phyloP scores from a whole-genome alignment of 2,329 filamentous ascomycete species.

The Paraphoma chrysanthemicola region DNA sequence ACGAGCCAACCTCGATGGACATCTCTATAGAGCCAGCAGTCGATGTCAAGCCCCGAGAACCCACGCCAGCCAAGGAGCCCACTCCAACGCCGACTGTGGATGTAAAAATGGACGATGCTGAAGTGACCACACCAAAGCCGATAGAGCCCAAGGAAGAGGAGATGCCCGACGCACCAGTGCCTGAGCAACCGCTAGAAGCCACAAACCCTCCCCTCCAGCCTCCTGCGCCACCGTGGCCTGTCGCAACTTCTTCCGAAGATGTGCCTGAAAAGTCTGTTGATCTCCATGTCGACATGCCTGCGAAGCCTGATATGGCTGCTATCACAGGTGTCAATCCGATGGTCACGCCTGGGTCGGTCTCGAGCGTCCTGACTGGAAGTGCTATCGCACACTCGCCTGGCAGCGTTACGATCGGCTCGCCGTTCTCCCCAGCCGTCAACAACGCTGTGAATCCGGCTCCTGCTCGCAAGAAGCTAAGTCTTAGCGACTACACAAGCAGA shows the following conservation, averaged over 20 bases:
- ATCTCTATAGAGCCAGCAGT: slow-evolving; percentile 27
- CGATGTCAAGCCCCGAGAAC: slow-evolving; percentile 25
- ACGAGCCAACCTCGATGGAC: slow-evolving; percentile 36
- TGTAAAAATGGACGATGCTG: slow-evolving; percentile 27
- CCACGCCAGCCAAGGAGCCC: slow-evolving; percentile 32
- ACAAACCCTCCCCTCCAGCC: slow-evolving; percentile 42
- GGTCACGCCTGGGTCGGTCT: slow-evolving; percentile 33
- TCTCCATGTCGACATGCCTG: slow-evolving; percentile 39
- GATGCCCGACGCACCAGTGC: slow-evolving; percentile 35
- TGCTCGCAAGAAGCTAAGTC: slow-evolving; percentile 57
- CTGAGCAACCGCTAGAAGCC: slow-evolving; percentile 23
- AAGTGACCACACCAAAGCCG: slow-evolving; percentile 16
- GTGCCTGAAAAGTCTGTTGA: slow-evolving; percentile 24
- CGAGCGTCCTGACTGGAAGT: slow-evolving; percentile 24
- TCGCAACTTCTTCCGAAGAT: slow-evolving; percentile 17
- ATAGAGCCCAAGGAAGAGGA: slow-evolving; percentile 34
- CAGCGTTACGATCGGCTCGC: slow-evolving; percentile 27
- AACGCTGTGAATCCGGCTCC: slow-evolving; percentile 51
- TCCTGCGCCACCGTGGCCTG: slow-evolving; percentile 41
- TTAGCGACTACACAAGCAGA: slow-evolving; percentile 59
- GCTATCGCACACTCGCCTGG: slow-evolving; percentile 40
- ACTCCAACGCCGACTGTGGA: slow-evolving; percentile 20
- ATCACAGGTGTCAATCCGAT: slow-evolving; percentile 19
- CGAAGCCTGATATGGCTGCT: slow-evolving; percentile 31
- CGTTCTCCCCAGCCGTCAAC: slow-evolving; percentile 50